These are phyloP conservation scores for Ophiostoma quercus DNA, from an alignment of 2,329 filamentous ascomycete genomes.

Conservation along the genomic window DNA sequence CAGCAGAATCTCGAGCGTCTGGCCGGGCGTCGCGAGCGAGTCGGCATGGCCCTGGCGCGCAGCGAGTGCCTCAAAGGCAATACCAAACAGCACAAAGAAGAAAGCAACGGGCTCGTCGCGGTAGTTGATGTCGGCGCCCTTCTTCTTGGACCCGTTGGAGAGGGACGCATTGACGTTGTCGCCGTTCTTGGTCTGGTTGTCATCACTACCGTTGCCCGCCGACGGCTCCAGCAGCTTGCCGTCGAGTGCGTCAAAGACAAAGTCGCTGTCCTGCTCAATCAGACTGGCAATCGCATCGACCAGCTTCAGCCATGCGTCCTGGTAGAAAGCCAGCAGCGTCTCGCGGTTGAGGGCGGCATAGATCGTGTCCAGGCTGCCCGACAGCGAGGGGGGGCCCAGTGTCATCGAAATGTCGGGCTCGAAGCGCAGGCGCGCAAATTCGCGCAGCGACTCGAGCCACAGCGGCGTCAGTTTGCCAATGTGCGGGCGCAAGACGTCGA, in stretches of 20 bases:
- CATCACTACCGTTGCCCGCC: neutral
- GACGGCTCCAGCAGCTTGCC: conserved; percentile 58
- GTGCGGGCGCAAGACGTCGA: conserved; percentile 83
- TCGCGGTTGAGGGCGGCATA: conserved; percentile 93
- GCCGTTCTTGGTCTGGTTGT: neutral
- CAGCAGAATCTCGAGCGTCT: conserved; percentile 76
- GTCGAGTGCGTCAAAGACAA: conserved; percentile 94
- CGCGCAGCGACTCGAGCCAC: conserved; percentile 87
- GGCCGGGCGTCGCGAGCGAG: conserved; percentile 65
- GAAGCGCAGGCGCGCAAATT: conserved; percentile 84
- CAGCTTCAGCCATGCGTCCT: conserved; percentile 92
- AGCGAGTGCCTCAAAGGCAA: conserved; percentile 92
- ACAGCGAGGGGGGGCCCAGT: conserved; percentile 71
- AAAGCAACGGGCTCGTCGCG: conserved; percentile 96
- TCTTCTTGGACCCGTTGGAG: conserved; percentile 42
- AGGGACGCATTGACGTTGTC: neutral
- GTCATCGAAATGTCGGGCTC: conserved; percentile 96
- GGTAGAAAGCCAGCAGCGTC: conserved; percentile 90
- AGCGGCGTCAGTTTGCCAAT: conserved; percentile 84
- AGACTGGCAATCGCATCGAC: conserved; percentile 96
- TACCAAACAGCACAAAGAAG: conserved; percentile 96
- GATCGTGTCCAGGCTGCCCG: conserved; percentile 83
- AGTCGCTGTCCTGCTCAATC: conserved; percentile 95
- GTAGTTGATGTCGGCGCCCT: conserved; percentile 78
- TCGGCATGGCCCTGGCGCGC: conserved; percentile 65